Evolutionary conservation across 176 grass and related monocot genomes (phyloP).

Genomic region (Musa schizocarpa): DNA sequence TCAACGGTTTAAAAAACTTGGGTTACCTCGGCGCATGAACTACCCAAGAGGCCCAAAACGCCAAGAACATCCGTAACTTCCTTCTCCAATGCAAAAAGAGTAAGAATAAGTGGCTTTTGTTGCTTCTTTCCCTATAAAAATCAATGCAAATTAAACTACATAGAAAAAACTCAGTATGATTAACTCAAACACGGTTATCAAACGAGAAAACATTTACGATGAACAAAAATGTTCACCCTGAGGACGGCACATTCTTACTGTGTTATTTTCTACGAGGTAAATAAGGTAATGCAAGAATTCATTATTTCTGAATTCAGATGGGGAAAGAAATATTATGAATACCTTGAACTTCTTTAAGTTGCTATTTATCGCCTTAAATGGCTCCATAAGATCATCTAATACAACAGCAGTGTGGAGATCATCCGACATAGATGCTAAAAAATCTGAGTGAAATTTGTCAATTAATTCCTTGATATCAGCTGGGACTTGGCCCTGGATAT

Average conservation of each 20-base stretch:
- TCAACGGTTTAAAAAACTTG: neutral
- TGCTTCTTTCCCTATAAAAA: conserved; percentile 54
- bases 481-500: conserved; percentile 32
- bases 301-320: neutral
- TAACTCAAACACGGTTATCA: neutral
- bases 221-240: conserved; percentile 9
- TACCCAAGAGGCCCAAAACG: conserved; percentile 52
- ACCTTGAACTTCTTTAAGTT: conserved; percentile 85
- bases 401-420: conserved; percentile 82
- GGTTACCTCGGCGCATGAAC: conserved; percentile 44
- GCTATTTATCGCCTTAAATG: conserved; percentile 78
- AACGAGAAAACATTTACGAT: neutral
- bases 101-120: conserved; percentile 41
- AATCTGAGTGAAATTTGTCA: conserved; percentile 36
- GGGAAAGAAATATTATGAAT: neutral
- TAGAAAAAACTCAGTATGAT: neutral
- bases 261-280: neutral
- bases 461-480: conserved; percentile 48
- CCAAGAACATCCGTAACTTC: conserved; percentile 53
- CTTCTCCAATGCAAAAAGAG: conserved; percentile 43
- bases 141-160: conserved; percentile 23
- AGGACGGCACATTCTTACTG: neutral
- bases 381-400: conserved; percentile 75
- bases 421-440: conserved; percentile 65
- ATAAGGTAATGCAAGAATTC: neutral